phyloP scores from a whole-genome alignment of 2,329 filamentous ascomycete genomes.

The Trichoderma gracile region DNA sequence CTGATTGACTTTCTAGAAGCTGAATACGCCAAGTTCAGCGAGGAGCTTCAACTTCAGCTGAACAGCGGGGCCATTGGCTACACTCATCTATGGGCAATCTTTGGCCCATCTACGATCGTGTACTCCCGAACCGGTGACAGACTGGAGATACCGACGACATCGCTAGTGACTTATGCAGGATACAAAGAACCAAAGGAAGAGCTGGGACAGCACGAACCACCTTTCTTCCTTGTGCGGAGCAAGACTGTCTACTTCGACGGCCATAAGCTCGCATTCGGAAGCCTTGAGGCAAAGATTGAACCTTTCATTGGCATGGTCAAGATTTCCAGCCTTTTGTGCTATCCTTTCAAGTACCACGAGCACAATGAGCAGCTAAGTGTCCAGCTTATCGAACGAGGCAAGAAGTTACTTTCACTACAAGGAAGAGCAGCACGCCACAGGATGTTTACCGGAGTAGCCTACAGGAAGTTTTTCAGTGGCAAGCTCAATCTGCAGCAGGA shows the following conservation, averaged over 20 bases:
- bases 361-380: slow-evolving; percentile 64
- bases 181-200: no score
- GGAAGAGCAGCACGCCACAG: slow-evolving; percentile 83
- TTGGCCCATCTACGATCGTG: no score
- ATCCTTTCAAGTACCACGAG: slow-evolving; percentile 78
- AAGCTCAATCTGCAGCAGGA: slow-evolving; percentile 86
- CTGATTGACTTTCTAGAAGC: no score
- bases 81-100: no score
- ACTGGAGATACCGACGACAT: no score
- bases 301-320: slow-evolving; percentile 79
- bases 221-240: slow-evolving; percentile 41
- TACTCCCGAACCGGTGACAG: no score
- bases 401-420: slow-evolving; percentile 77
- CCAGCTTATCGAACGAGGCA: slow-evolving; percentile 75
- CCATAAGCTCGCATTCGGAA: slow-evolving; percentile 77
- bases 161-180: no score
- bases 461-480: slow-evolving; percentile 53
- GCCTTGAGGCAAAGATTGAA: slow-evolving; percentile 66
- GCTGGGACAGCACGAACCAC: no score
- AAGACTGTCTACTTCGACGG: slow-evolving; percentile 86
- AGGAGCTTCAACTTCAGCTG: no score
- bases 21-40: no score
- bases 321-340: slow-evolving; percentile 75
- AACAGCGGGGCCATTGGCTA: no score
- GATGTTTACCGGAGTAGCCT: slow-evolving; percentile 80